Evolutionary conservation across 2,329 filamentous ascomycete genomes (phyloP), one percentile per base, ranked within the genome.

Genomic region (Fusarium sp.): DNA sequence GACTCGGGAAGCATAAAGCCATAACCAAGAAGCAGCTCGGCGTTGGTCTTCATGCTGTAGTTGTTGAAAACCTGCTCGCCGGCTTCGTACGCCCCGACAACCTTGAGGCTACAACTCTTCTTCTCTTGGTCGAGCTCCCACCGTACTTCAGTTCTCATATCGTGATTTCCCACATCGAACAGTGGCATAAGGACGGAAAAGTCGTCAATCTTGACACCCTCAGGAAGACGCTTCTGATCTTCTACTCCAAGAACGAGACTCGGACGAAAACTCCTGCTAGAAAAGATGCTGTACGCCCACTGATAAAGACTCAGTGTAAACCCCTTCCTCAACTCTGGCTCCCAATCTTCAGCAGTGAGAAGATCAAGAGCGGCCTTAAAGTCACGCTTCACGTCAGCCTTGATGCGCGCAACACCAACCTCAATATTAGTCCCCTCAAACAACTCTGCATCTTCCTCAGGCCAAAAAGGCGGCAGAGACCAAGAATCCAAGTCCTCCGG

Each of bases 1-100:
- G 84, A 84, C 62, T 85, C 82, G 2, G 87, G 85, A 0, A 92
- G 78, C 70, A 88, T 84, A 77, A 92, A 92, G 3, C 90, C 90
- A 76, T 92, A 92, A 0, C 87, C 90, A 2, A 92, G 82, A 1
- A 92, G 84, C 27, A 92, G 83, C 82, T 94, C 92, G 67, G 91
- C 92, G 76, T 94, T 95, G 8, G 92, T 93, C 81, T 94, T 93
- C 77, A 84, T 80, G 33, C 92, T 92, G 77, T 95, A 95, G 79
- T 93, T 94, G 83, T 94, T 93, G 76, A 86, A 91, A 27, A 91
- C 80, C 73, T 91, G 88, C 33, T 89, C 80, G 0, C 91, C 90
- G 0, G 88, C 81, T 6, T 72, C 57, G 74, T 91, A 87, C 1
- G 74, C 69, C 64, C 84, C 82, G 20, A 77, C 79, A 10, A 85